phyloP scores from a whole-genome alignment of 2,329 filamentous ascomycete species.

The Fusarium sp. region DNA sequence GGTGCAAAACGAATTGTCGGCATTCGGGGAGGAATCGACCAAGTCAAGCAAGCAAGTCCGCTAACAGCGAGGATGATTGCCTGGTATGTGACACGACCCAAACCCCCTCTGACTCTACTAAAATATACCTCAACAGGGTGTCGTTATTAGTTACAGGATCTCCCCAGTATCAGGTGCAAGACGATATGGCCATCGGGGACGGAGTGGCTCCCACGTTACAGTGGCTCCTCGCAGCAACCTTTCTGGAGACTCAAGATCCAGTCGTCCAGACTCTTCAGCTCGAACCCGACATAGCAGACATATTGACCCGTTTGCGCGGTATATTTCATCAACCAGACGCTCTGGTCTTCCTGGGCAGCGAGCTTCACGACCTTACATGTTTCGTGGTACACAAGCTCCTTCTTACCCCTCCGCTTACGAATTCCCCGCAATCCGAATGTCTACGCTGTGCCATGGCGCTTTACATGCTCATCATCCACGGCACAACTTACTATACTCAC shows the following conservation, averaged over 20 bases:
- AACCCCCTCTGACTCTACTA: not conserved
- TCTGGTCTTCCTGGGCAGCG: slow-evolving; percentile 53
- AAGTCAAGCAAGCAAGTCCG: slow-evolving; percentile 62
- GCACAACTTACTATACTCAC: slow-evolving; percentile 69
- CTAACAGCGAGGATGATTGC: slow-evolving; percentile 68
- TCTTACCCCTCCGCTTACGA: slow-evolving; percentile 30
- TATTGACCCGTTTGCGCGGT: slow-evolving; percentile 59
- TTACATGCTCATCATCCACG: slow-evolving; percentile 67
- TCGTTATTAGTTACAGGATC: slow-evolving; percentile 66
- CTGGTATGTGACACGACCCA: slow-evolving; percentile 57
- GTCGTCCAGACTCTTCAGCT: slow-evolving; percentile 47
- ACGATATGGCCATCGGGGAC: slow-evolving; percentile 61
- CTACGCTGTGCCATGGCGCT: slow-evolving; percentile 62
- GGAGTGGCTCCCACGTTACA: slow-evolving; percentile 63
- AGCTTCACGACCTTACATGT: slow-evolving; percentile 68
- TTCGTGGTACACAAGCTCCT: slow-evolving; percentile 67
- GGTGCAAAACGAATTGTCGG: slow-evolving; percentile 63
- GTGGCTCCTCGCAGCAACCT: slow-evolving; percentile 58
- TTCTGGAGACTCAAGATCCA: slow-evolving; percentile 9
- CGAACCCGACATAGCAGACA: slow-evolving; percentile 53
- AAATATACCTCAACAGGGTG: slow-evolving; percentile 58
- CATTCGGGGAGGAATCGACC: slow-evolving; percentile 64
- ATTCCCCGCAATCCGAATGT: slow-evolving; percentile 52
- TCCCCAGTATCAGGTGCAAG: slow-evolving; percentile 67
- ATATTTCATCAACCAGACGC: slow-evolving; percentile 56